phyloP scores from a whole-genome alignment of 1,284 basidiomycete species.

The Lentinus polychrous region DNA sequence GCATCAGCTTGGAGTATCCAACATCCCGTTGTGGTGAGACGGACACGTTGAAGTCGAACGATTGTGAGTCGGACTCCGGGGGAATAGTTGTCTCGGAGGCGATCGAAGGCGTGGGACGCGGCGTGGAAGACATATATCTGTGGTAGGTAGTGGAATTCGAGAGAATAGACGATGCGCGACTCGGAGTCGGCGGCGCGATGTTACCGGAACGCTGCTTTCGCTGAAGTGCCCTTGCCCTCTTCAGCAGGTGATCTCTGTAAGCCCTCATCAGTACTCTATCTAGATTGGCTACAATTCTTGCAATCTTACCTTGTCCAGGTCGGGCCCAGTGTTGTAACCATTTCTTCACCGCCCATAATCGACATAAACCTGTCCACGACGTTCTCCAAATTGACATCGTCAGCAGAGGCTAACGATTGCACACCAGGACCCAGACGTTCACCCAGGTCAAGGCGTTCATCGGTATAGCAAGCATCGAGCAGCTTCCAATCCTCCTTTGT shows the following conservation, averaged over 20 bases:
- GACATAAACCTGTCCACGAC: constrained; percentile 51
- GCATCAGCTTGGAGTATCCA: constrained; percentile 48
- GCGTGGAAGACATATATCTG: constrained; percentile 27
- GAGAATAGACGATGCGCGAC: constrained; percentile 14
- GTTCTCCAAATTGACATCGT: constrained; percentile 40
- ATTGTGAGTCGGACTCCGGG: constrained; percentile 8
- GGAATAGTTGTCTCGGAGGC: constrained; percentile 3
- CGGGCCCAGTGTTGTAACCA: constrained; percentile 32
- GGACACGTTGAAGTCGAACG: constrained; percentile 22
- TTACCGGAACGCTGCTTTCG: constrained; percentile 55
- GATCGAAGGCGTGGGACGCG: constrained; percentile 7
- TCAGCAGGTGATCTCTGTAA: constrained; percentile 44
- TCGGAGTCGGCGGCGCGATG: constrained; percentile 45
- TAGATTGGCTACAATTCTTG: not conserved
- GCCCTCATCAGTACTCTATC: constrained; percentile 1
- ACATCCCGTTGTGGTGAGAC: constrained; percentile 29
- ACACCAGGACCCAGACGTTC: constrained; percentile 22
- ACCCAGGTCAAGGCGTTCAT: constrained; percentile 49
- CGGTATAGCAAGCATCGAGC: constrained; percentile 70
- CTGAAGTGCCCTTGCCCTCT: constrained; percentile 49
- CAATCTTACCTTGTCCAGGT: constrained; percentile 46
- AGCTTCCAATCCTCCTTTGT: constrained; percentile 68
- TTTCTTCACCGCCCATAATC: constrained; percentile 37
- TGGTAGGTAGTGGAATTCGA: constrained; percentile 34
- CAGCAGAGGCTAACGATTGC: constrained; percentile 38